phyloP scores from a whole-genome alignment of 805 yeast species.

The Myxozyma vanderwaltii region DNA sequence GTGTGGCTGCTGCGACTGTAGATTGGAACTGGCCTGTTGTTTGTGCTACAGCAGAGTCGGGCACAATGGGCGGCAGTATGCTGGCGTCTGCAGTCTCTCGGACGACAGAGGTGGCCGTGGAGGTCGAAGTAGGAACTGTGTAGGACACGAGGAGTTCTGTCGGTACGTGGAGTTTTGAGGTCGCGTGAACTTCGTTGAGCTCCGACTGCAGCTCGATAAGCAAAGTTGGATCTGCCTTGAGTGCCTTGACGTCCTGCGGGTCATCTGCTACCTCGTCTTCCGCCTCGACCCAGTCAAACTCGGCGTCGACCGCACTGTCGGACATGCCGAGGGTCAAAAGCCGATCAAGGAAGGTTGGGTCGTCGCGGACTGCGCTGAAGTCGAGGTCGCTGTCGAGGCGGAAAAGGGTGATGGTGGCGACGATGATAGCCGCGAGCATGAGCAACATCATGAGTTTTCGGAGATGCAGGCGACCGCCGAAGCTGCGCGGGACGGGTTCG shows the following conservation, averaged over 20 bases:
- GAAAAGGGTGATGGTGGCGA: not conserved
- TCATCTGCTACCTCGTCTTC: conserved; percentile 3
- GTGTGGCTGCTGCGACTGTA: no score
- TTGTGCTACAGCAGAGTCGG: not conserved
- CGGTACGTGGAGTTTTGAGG: not conserved
- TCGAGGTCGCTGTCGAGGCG: conserved; percentile 12
- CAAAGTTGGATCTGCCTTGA: conserved; percentile 1
- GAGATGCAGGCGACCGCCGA: not conserved
- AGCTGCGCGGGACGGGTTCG: no score
- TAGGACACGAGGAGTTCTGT: not conserved
- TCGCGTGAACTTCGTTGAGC: not conserved
- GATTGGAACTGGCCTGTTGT: no score
- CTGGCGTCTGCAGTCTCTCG: not conserved
- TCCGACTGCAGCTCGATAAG: not conserved
- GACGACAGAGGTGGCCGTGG: no score
- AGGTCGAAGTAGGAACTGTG: not conserved
- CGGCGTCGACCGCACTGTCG: not conserved
- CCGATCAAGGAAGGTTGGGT: not conserved
- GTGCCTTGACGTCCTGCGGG: not conserved
- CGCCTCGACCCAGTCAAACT: conserved; percentile 6
- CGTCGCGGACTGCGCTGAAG: conserved; percentile 2
- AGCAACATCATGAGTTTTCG: not conserved
- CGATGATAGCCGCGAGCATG: not conserved
- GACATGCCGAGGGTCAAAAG: not conserved
- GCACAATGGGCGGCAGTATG: no score